Percentiles rank a stretch among this genome's conserved stretches.
phyloP scores from a whole-genome alignment of 129 eudicot species.

The Chrysanthemum makinoi region DNA sequence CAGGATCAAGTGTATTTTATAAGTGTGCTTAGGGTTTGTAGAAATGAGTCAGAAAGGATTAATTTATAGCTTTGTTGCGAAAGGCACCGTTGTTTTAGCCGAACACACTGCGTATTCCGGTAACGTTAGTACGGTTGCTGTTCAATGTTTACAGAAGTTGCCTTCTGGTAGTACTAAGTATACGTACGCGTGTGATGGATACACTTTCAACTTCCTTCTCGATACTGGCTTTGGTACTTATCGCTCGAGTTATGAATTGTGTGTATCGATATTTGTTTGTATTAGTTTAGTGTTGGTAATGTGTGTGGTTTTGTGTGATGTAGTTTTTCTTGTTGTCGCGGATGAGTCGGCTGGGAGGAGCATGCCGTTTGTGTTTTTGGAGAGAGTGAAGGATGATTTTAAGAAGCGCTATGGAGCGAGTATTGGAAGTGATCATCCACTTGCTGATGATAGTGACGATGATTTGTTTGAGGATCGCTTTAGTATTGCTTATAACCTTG shows the following conservation, averaged over 20 bases:
- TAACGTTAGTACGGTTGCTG: slow-evolving; percentile 96
- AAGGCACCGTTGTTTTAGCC: slow-evolving; percentile 88
- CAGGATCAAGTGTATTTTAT: slow-evolving; percentile 18
- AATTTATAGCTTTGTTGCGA: slow-evolving; percentile 96
- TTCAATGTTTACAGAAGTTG: slow-evolving; percentile 93
- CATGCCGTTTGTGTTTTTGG: slow-evolving; percentile 91
- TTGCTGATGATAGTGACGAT: slow-evolving; percentile 82
- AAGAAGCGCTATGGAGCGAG: slow-evolving; percentile 79
- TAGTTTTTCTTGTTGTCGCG: slow-evolving; percentile 97
- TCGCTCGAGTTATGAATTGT: no score
- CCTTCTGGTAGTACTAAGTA: slow-evolving; percentile 89
- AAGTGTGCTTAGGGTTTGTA: no score
- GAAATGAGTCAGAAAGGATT: slow-evolving; percentile 86
- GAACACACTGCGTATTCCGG: slow-evolving; percentile 98
- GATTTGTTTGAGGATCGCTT: slow-evolving; percentile 90
- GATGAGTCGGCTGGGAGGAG: slow-evolving; percentile 86
- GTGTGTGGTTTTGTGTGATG: slow-evolving; percentile 23
- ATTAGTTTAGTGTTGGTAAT: slow-evolving; percentile 10
- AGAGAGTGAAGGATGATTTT: slow-evolving; percentile 91
- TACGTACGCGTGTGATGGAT: slow-evolving; percentile 95
- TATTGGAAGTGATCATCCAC: slow-evolving; percentile 75
- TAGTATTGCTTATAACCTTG: slow-evolving; percentile 98
- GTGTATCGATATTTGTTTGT: no score
- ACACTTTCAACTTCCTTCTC: slow-evolving; percentile 88
- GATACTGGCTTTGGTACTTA: slow-evolving; percentile 84